These are phyloP conservation scores for Fagopyrum tataricum DNA, from an alignment of 148 eudicot genomes.

Conservation along the genomic window DNA sequence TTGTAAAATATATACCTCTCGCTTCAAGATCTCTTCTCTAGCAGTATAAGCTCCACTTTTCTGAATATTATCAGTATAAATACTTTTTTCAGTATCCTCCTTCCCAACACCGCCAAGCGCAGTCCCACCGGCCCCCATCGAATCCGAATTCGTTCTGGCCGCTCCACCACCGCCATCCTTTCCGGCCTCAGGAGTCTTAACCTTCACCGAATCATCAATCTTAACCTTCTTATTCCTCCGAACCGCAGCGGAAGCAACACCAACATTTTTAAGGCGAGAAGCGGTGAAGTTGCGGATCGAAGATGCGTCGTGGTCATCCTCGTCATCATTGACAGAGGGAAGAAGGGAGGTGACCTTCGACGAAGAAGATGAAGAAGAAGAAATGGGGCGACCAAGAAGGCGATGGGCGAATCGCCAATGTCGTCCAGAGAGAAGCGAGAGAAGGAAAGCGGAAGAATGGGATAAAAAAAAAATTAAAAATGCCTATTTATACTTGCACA, in stretches of 20 bases:
- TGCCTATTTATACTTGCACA: too few species aligned
- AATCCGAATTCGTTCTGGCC: constrained; percentile 3
- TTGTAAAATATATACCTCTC: constrained; percentile 45
- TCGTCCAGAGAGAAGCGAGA: too few species aligned
- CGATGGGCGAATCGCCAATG: too few species aligned
- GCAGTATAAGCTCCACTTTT: constrained; percentile 95
- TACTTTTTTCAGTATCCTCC: constrained; percentile 55
- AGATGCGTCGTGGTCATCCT: constrained; percentile 56
- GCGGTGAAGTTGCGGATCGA: constrained; percentile 76
- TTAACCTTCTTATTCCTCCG: constrained; percentile 55
- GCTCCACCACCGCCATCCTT: constrained; percentile 42
- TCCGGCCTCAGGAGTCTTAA: constrained; percentile 46
- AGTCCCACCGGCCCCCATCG: not conserved
- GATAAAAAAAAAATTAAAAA: too few species aligned
- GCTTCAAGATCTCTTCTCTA: constrained; percentile 83
- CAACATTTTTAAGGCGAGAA: constrained; percentile 44
- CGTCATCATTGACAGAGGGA: constrained; percentile 69
- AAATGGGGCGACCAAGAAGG: too few species aligned
- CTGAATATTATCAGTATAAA: constrained; percentile 79
- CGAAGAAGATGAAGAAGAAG: too few species aligned
- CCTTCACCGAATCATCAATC: constrained; percentile 47
- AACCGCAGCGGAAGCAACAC: constrained; percentile 14
- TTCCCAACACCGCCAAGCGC: constrained; percentile 37
- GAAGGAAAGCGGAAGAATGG: too few species aligned
- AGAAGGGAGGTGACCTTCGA: too few species aligned